Percentiles rank a stretch among this genome's conserved stretches.
Evolutionary conservation across 768 basidiomycete genomes (phyloP).

Genomic region (Scleroderma citrinum): DNA sequence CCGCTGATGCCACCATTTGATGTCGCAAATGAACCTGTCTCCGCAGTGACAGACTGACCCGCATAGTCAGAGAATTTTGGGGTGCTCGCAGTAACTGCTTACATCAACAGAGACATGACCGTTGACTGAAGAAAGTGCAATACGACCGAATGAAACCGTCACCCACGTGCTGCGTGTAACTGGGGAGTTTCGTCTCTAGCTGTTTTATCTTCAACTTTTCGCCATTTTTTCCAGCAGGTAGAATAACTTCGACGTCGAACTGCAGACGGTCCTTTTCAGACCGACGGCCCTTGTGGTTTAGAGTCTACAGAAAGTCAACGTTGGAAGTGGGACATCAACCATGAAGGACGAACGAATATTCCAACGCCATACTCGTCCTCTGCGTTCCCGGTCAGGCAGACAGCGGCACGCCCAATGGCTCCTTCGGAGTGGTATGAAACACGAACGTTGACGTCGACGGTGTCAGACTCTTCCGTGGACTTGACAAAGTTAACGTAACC

Average conservation of each 20-base stretch:
- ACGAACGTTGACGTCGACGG: slow-evolving; percentile 24
- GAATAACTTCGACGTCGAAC: slow-evolving; percentile 32
- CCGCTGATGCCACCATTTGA: slow-evolving; percentile 44
- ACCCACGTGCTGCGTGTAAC: slow-evolving; percentile 34
- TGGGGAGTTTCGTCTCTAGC: slow-evolving; percentile 38
- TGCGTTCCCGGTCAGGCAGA: slow-evolving; percentile 26
- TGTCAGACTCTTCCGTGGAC: slow-evolving; percentile 23
- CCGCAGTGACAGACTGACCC: slow-evolving; percentile 29
- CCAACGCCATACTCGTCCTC: slow-evolving; percentile 26
- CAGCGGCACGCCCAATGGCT: slow-evolving; percentile 17
- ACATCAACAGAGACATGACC: slow-evolving; percentile 32
- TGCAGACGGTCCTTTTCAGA: slow-evolving; percentile 13
- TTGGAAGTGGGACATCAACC: not conserved
- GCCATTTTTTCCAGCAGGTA: slow-evolving; percentile 28
- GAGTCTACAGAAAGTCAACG: slow-evolving; percentile 26
- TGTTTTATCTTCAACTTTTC: slow-evolving; percentile 31
- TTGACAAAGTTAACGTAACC: slow-evolving; percentile 26
- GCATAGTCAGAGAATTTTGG: slow-evolving; percentile 1
- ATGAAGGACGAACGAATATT: slow-evolving; percentile 25
- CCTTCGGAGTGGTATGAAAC: slow-evolving; percentile 16
- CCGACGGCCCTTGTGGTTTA: slow-evolving; percentile 3
- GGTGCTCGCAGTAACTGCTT: slow-evolving; percentile 1
- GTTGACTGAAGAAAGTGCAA: slow-evolving; percentile 34
- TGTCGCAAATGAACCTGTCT: slow-evolving; percentile 27
- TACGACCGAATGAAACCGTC: slow-evolving; percentile 31